Conservation (phyloP, 192 early-diverging fungal genomes). For the Backusella westeae region DNA sequence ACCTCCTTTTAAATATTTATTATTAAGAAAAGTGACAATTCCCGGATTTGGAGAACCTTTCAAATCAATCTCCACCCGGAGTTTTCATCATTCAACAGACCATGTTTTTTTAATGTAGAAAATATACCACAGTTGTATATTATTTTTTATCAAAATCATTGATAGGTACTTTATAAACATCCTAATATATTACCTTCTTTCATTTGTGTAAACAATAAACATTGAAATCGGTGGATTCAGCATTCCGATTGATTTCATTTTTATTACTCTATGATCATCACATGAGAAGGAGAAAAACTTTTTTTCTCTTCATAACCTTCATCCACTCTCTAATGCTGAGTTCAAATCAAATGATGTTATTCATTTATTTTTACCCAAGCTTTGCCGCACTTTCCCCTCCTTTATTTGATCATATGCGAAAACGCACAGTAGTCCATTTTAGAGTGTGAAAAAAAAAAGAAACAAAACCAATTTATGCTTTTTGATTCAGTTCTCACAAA, state of each 20-base stretch:
- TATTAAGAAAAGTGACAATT: background rate
- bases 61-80: background rate
- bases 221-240: background rate
- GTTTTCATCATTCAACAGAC: background rate
- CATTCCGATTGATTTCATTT: background rate
- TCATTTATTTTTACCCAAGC: background rate
- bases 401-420: background rate
- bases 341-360: background rate
- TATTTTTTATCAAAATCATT: background rate
- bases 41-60: background rate
- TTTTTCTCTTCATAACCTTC: background rate
- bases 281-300: conserved; percentile 1
- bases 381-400: conserved; percentile 9
- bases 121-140: background rate
- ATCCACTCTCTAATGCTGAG: background rate
- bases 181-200: background rate
- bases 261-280: background rate
- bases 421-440: background rate
- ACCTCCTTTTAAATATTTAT: background rate
- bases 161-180: background rate
- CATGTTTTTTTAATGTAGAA: background rate
- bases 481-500: too few relatives aligned
- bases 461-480: too few relatives aligned
- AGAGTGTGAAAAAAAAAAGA: background rate
- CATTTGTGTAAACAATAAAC: background rate